A percentile compares a stretch with the other conserved stretches of the same genome.
Conservation (phyloP, 2,329 filamentous ascomycete species). For the Stemphylium beticola region DNA sequence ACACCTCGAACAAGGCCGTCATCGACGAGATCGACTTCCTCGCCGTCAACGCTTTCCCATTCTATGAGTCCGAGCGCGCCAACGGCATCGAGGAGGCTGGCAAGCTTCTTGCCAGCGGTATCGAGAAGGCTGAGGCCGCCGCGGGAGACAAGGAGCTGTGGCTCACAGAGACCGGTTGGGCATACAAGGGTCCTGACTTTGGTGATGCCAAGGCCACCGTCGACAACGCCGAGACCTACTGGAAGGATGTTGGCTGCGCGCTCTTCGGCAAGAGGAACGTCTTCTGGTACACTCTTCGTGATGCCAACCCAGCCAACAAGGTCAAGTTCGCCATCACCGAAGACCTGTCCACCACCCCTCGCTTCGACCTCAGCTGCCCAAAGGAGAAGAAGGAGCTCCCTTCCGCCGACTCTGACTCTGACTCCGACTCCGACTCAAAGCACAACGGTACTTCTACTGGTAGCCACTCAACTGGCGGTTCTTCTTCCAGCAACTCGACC, state of each 20-base stretch:
- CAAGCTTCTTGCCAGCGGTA: conserved; percentile 39
- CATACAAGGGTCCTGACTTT: conserved; percentile 39
- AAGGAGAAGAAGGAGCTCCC: conserved; percentile 21
- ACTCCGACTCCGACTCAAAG: conserved; percentile 2
- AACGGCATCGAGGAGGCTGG: conserved; percentile 52
- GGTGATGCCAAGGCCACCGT: conserved; percentile 36
- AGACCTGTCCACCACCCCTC: conserved; percentile 59
- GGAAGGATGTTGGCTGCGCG: conserved; percentile 43
- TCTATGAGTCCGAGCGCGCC: conserved; percentile 44
- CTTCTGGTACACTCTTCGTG: conserved; percentile 47
- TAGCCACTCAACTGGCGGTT: conserved; percentile 16
- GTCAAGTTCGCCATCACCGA: conserved; percentile 65
- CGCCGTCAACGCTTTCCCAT: conserved; percentile 47
- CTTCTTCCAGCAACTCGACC: conserved; percentile 18
- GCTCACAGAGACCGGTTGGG: conserved; percentile 50
- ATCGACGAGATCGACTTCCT: conserved; percentile 47
- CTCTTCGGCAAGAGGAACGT: conserved; percentile 42
- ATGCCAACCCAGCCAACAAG: conserved; percentile 62
- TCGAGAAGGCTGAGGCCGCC: conserved; percentile 38
- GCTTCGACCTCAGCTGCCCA: conserved; percentile 62
- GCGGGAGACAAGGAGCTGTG: conserved; percentile 44
- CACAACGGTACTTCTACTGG: conserved; percentile 23
- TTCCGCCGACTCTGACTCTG: conserved; percentile 12
- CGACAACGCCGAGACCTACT: conserved; percentile 42
- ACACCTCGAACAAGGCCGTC: conserved; percentile 44